Base-by-base conservation (phyloP, 129 eudicot genomes). In the Pulicaria dysenterica region DNA sequence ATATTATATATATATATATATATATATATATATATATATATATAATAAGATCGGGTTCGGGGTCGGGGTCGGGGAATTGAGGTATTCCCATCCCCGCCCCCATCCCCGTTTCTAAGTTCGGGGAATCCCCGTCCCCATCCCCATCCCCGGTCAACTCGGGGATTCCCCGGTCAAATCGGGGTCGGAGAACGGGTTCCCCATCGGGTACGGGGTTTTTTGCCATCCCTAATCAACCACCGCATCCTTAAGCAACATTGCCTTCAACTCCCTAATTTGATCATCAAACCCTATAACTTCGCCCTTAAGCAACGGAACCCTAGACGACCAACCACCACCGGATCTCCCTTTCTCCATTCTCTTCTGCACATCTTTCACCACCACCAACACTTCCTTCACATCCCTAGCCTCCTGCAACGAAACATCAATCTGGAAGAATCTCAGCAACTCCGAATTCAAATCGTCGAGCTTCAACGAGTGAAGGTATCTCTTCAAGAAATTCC, bases 201-300 rank as follows among this genome's bases (percentile, higher is more conserved):
- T n/a, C n/a, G n/a, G n/a, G n/a, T n/a, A n/a, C n/a, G n/a, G n/a
- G n/a, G n/a, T n/a, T n/a, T n/a, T n/a, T n/a, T n/a, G n/a, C n/a
- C n/a, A n/a, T n/a, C n/a, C n/a, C n/a, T n/a, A n/a, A 42, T 70
- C 75, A 17, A n/a, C 55, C 46, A 6, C 14, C 0, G 65, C 41
- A 55, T 42, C 64, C 17, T 39, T 42, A 4, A 70, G 31, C 43
- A 70, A 31, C 75, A 55, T 41, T 54, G 53, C 55, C 75, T 70
- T 70, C 19, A 70, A 70, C 11, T 8, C 65, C 63, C 65, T 70
- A 55, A 70, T 5, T 41, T 47, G 55, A 51, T 74, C 79, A 0
- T 64, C 72, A 64, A 64, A 74, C 24, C 79, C 79, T 3, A 74
- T 74, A 74, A 74, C 72, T 8, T 12, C 45, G 0, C 64, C 79